phyloP scores from a whole-genome alignment of 1,284 basidiomycete genomes.

The Heterobasidion occidentale region DNA sequence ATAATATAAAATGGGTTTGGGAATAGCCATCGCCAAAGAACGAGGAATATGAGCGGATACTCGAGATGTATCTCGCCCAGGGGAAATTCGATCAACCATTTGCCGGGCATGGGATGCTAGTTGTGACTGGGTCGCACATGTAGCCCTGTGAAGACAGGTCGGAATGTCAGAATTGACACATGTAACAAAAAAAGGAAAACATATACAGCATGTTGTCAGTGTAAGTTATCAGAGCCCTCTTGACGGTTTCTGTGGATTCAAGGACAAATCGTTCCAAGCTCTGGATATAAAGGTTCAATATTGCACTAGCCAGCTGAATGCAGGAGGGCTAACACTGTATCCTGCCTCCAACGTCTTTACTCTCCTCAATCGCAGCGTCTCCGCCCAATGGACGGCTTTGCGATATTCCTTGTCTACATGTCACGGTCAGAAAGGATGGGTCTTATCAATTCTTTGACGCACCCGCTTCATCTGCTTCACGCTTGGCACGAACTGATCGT shows the following conservation, averaged over 20 bases:
- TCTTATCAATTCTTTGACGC: constrained; percentile 15
- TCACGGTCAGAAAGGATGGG: not conserved
- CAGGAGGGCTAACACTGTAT: constrained; percentile 44
- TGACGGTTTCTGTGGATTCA: constrained; percentile 65
- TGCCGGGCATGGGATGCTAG: constrained; percentile 49
- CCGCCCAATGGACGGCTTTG: constrained; percentile 86
- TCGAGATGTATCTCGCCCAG: constrained; percentile 59
- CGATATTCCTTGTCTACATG: constrained; percentile 85
- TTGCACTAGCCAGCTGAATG: not conserved
- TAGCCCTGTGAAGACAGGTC: constrained; percentile 39
- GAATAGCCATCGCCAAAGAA: constrained; percentile 52
- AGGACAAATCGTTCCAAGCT: constrained; percentile 76
- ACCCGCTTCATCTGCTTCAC: constrained; percentile 91
- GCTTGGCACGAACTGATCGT: constrained; percentile 71
- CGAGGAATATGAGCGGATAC: constrained; percentile 48
- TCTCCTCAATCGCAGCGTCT: constrained; percentile 81
- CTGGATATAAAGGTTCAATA: constrained; percentile 25
- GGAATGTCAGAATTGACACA: not conserved
- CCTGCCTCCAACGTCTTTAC: constrained; percentile 81
- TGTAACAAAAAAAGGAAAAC: not conserved
- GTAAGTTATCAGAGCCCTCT: constrained; percentile 61
- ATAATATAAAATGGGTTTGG: constrained; percentile 64
- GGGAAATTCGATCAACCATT: constrained; percentile 58
- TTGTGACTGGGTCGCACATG: constrained; percentile 60
- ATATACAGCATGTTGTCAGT: constrained; percentile 71